These are phyloP conservation scores for Talaromyces proteolyticus DNA, from an alignment of 495 filamentous ascomycete species.

Conservation along the genomic window DNA sequence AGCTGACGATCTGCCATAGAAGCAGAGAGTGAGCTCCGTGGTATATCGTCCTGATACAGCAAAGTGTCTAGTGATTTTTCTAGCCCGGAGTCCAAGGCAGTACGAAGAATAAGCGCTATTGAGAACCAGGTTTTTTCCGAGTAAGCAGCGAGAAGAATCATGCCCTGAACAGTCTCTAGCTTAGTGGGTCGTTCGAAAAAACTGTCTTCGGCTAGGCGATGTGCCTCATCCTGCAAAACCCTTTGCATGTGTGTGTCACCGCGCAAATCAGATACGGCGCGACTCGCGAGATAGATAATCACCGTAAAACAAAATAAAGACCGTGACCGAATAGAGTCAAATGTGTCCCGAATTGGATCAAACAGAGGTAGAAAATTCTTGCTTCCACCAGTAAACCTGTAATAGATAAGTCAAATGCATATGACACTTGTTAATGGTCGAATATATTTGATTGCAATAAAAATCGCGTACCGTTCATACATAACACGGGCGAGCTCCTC, in stretches of 20 bases:
- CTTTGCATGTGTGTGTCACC: constrained; percentile 34
- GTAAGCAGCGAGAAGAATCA: constrained; percentile 38
- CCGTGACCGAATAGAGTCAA: constrained; percentile 36
- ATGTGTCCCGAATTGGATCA: constrained; percentile 38
- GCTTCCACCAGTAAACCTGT: constrained; percentile 31
- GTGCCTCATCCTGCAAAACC: constrained; percentile 38
- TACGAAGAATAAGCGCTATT: constrained; percentile 35
- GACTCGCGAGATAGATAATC: constrained; percentile 36
- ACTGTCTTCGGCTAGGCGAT: constrained; percentile 35
- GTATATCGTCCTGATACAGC: constrained; percentile 26
- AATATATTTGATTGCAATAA: too few relatives aligned
- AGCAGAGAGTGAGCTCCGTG: constrained; percentile 33
- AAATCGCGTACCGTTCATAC: constrained; percentile 38
- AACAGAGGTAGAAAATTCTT: constrained; percentile 36
- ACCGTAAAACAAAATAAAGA: constrained; percentile 40
- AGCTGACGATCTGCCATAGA: constrained; percentile 34
- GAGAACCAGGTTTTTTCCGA: constrained; percentile 43
- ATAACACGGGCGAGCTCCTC: constrained; percentile 33
- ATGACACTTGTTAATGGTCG: too few relatives aligned
- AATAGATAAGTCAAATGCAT: neutral
- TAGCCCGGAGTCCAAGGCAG: constrained; percentile 33
- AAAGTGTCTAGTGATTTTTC: constrained; percentile 36
- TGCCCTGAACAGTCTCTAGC: constrained; percentile 37
- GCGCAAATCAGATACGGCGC: constrained; percentile 29
- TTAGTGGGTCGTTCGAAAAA: constrained; percentile 39